Conservation (phyloP, 257 asterid genomes). For the Nicotiana undulata region DNA sequence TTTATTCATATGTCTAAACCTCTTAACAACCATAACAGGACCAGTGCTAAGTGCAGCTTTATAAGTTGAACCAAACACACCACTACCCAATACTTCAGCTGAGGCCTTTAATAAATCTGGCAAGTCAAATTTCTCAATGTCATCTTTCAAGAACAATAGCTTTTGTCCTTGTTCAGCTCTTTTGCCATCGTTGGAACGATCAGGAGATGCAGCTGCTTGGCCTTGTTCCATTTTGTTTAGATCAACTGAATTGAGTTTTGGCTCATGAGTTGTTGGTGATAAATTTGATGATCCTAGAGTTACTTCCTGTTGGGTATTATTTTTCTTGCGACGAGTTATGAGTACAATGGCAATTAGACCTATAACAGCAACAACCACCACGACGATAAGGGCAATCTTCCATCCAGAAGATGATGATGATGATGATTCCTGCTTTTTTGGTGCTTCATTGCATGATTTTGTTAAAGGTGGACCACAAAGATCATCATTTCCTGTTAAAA, state of each 20-base stretch:
- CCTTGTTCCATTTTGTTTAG: slow-evolving; percentile 56
- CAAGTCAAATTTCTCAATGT: slow-evolving; percentile 54
- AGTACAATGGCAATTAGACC: slow-evolving; percentile 30
- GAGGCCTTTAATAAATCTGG: slow-evolving; percentile 76
- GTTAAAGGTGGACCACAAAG: slow-evolving; percentile 70
- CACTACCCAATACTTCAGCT: slow-evolving; percentile 86
- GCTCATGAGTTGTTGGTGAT: neutral
- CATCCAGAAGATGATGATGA: neutral
- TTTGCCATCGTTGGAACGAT: slow-evolving; percentile 8
- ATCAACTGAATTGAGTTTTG: slow-evolving; percentile 10
- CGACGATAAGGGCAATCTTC: slow-evolving; percentile 21
- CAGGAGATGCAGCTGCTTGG: slow-evolving; percentile 17
- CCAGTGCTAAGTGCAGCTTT: slow-evolving; percentile 55
- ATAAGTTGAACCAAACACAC: slow-evolving; percentile 71
- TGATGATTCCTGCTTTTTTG: slow-evolving; percentile 19
- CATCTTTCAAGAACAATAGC: slow-evolving; percentile 60
- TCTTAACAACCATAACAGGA: slow-evolving; percentile 66
- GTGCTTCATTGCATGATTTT: slow-evolving; percentile 33
- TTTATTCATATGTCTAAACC: slow-evolving; percentile 74
- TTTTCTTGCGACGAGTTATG: slow-evolving; percentile 29
- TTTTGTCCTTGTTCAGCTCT: slow-evolving; percentile 33
- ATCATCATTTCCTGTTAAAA: slow-evolving; percentile 42
- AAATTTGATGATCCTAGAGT: neutral
- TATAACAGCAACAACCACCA: slow-evolving; percentile 25
- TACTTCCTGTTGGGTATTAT: slow-evolving; percentile 4